phyloP scores from a whole-genome alignment of 768 basidiomycete genomes.

The Leccinellum luteum region DNA sequence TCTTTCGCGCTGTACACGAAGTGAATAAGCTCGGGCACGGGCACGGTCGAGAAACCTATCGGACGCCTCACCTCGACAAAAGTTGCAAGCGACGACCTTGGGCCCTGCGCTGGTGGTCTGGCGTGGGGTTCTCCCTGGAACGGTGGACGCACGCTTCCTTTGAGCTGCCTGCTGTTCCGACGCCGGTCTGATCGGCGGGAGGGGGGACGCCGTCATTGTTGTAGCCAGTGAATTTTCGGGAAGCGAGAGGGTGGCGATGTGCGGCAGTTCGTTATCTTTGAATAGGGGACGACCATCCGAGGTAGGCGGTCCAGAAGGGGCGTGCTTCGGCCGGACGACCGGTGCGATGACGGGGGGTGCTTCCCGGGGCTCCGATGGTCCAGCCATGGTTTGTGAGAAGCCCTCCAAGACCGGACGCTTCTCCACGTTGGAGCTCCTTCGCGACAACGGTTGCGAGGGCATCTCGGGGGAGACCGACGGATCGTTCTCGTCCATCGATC shows the following conservation, averaged over 20 bases:
- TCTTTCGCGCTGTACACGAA: constrained; percentile 67
- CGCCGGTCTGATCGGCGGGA: constrained; percentile 64
- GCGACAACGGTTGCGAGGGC: constrained; percentile 34
- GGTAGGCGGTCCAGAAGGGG: constrained; percentile 18
- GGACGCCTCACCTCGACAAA: constrained; percentile 69
- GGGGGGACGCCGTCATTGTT: constrained; percentile 60
- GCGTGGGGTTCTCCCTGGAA: constrained; percentile 60
- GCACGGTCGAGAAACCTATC: neutral
- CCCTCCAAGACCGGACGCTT: constrained; percentile 34
- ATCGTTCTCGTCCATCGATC: constrained; percentile 48
- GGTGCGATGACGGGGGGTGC: constrained; percentile 39
- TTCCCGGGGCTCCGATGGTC: constrained; percentile 46
- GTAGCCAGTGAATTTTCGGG: constrained; percentile 54
- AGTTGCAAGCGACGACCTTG: constrained; percentile 87
- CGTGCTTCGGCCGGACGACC: constrained; percentile 29
- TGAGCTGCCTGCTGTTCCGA: constrained; percentile 66
- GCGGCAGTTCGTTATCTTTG: constrained; percentile 64
- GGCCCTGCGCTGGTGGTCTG: constrained; percentile 68
- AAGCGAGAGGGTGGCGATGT: constrained; percentile 66
- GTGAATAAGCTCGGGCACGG: constrained; percentile 5
- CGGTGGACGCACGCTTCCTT: constrained; percentile 67
- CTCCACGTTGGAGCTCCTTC: constrained; percentile 36
- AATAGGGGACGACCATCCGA: constrained; percentile 45
- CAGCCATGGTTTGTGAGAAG: constrained; percentile 30
- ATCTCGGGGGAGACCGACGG: constrained; percentile 59